Evolutionary conservation across 225 moss, liverwort and hornwort species (phyloP).

Genomic region (Pleurozium schreberi): DNA sequence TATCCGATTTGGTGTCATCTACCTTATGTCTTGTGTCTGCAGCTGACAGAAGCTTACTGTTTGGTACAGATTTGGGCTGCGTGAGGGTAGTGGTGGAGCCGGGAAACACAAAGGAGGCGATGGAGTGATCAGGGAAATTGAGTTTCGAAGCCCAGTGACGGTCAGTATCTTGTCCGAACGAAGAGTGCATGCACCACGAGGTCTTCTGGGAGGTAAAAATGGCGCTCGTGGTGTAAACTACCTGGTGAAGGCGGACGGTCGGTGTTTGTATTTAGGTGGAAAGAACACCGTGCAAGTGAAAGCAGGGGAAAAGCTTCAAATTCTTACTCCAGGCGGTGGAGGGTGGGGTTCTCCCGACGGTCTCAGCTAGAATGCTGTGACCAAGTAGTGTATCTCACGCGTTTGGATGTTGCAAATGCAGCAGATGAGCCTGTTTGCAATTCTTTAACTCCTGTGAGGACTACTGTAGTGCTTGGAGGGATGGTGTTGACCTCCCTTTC

Average conservation of each 20-base stretch:
- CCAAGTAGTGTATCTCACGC: background rate
- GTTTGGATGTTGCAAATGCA: background rate
- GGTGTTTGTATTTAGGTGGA: slow-evolving; percentile 75
- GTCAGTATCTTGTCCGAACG: slow-evolving; percentile 95
- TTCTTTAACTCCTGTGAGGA: background rate
- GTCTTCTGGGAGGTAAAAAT: slow-evolving; percentile 65
- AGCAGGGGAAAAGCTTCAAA: slow-evolving; percentile 78
- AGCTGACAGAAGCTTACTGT: background rate
- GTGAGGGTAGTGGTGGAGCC: slow-evolving; percentile 78
- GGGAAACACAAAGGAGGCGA: slow-evolving; percentile 80
- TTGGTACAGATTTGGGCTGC: slow-evolving; percentile 55
- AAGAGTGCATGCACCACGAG: slow-evolving; percentile 86
- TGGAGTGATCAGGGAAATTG: slow-evolving; percentile 83
- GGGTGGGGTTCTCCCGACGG: slow-evolving; percentile 55
- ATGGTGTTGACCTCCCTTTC: background rate
- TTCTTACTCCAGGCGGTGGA: slow-evolving; percentile 91
- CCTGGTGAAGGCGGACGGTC: slow-evolving; percentile 67
- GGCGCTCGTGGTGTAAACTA: slow-evolving; percentile 76
- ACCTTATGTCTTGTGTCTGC: background rate
- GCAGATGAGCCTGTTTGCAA: background rate
- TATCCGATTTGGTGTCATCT: background rate
- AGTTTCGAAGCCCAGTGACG: slow-evolving; percentile 76
- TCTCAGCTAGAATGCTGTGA: background rate
- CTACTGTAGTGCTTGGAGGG: background rate
- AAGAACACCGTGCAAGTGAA: slow-evolving; percentile 83